Evolutionary conservation across 2,329 filamentous ascomycete species (phyloP), one percentile per base, ranked within the genome.

Genomic region (Aspergillus awamori): DNA sequence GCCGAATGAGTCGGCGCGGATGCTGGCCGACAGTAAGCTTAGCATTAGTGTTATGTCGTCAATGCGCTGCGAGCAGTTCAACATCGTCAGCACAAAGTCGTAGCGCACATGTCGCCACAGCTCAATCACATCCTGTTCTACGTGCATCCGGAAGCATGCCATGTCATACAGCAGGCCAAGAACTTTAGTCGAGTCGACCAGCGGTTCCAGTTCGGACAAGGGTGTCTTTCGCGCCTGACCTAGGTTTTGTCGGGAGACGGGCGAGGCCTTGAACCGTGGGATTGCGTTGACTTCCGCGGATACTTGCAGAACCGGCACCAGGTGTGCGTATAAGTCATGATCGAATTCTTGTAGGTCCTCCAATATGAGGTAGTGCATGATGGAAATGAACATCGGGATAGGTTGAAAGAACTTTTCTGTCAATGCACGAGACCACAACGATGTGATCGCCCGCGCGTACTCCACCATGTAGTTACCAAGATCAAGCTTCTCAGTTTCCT

Each of bases 21-120:
- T 79, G 53, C 86, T 87, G 1, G 82, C 86, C 33, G 78, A 76
- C 2, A 89, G 76, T 10, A 88, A 78, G 33, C 80, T 79, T 15
- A 89, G 71, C 59, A 83, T 83, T 17, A 86, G 71, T 3, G 77
- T 77, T 51, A 88, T 84, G 49, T 87, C 83, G 6, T 76, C 69
- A n/a, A 86, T 74, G 6, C 82, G 83, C 60, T 88, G 86, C 43
- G 82, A 81, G 62, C 81, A 82, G 65, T 84, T 83, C 5, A 89
- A 75, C 72, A 87, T 83, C 70, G 87, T 80, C 33, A 87, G 72
- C n/a, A 84, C 78, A 67, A 86, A 86, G 36, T 83, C 82, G 58
- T 82, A 82, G 11, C 83, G 79, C 60, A 88, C 82, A n/a, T 75
- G 72, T 33, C 77, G 75, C 87, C 87, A 89, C 66, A 89, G 84